Evolutionary conservation across 495 filamentous ascomycete species (phyloP), one percentile per base, ranked within the genome.

Genomic region (Penicillium subrubescens): DNA sequence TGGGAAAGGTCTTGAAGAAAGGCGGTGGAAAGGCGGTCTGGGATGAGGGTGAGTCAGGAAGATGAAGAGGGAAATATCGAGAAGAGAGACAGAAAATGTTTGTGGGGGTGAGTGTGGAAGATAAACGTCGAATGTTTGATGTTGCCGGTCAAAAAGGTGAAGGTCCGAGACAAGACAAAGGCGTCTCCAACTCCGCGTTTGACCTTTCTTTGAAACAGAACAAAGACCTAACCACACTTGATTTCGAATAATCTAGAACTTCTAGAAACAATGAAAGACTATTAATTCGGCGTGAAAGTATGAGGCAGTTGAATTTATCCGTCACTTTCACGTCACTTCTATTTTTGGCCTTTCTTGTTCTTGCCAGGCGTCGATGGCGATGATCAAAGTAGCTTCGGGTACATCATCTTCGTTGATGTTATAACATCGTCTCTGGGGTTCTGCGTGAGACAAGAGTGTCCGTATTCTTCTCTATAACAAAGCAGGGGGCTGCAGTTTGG

Each of bases 121-220:
- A 54, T 29, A 5, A 19, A 21, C 6, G 27, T 54, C 3, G 10
- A 5, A 12, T 34, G 11, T 54, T 54, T 12, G 15, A 54, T 54
- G 29, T 54, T 54, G 29, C 15, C 31, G 11, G 29, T 54, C 34
- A 2, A 17, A 19, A 15, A 31, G 25, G 44, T 34, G 31, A 19
- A 54, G 51, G 51, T 29, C 51, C 44, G 8, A 54, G 4, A 54
- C 51, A 7, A 54, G 4, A 54, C 51, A 54, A 54, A 54, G 25
- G 31, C 51, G 3, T 53, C 51, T 27, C 51, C 27, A 54, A 54
- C 51, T 54, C 51, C 27, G 51, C 12, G 51, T 54, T 34, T 54
- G 51, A 34, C 27, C 50, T 27, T 10, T 11, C 50, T 33, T 29
- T 33, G 51, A 54, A 33, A 53, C 25, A 53, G 51, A 54, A 54